Percentiles rank a stretch among this genome's conserved stretches.
These are phyloP conservation scores for Cercospora sojina DNA, from an alignment of 2,329 filamentous ascomycete species.

Conservation along the genomic window DNA sequence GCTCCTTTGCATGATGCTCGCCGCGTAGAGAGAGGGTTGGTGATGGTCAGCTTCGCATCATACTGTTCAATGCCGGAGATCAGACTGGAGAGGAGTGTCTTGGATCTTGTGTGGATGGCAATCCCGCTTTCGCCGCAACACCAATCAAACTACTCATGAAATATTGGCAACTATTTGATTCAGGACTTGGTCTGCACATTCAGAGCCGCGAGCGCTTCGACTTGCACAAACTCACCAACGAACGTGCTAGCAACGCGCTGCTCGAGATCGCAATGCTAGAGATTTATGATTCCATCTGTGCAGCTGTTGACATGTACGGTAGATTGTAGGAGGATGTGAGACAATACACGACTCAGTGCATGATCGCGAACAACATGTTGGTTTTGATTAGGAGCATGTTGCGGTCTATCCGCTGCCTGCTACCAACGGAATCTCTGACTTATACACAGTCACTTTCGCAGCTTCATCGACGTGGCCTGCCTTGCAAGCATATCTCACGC, in stretches of 20 bases:
- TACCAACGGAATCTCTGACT: background rate
- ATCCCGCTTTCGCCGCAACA: background rate
- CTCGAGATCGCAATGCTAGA: background rate
- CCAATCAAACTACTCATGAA: background rate
- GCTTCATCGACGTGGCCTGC: background rate
- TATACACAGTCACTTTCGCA: background rate
- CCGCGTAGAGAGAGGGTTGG: background rate
- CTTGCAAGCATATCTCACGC: background rate
- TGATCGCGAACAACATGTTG: background rate
- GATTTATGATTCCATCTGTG: background rate
- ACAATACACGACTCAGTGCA: too few species aligned
- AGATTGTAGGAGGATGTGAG: background rate
- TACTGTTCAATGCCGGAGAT: background rate
- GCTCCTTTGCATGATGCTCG: constrained; percentile 11
- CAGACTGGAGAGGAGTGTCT: background rate
- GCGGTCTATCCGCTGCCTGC: background rate
- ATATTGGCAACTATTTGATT: background rate
- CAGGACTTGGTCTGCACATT: background rate
- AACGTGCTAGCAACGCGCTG: background rate
- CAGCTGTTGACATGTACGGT: background rate
- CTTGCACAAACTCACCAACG: background rate
- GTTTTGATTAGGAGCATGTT: background rate
- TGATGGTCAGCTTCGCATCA: background rate
- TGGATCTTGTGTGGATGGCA: background rate
- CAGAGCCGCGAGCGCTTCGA: background rate